Conservation (phyloP, 176 grass and related monocot genomes). For the Rhynchospora breviuscula region DNA sequence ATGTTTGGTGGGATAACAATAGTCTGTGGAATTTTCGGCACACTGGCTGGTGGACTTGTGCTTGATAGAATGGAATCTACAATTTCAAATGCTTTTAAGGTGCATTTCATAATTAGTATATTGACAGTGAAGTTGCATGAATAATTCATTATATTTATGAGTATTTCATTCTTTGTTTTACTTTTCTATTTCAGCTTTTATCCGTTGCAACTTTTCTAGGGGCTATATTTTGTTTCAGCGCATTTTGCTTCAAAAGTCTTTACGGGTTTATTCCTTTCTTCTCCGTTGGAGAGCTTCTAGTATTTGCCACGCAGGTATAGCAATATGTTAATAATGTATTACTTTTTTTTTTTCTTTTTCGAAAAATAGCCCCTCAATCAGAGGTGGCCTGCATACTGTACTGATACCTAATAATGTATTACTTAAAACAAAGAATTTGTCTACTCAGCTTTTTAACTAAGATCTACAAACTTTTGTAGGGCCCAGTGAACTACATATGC, state of each 20-base stretch:
- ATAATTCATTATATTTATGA: neutral
- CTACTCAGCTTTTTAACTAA: neutral
- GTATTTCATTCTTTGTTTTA: slow-evolving; percentile 4
- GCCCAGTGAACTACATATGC: slow-evolving; percentile 94
- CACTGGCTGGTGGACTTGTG: slow-evolving; percentile 73
- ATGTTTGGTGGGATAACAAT: slow-evolving; percentile 99
- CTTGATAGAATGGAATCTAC: slow-evolving; percentile 81
- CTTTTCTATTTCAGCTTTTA: slow-evolving; percentile 57
- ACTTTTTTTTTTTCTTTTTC: neutral
- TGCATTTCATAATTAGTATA: slow-evolving; percentile 15
- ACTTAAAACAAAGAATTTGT: no score
- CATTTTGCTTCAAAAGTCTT: slow-evolving; percentile 98
- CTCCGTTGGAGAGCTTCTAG: slow-evolving; percentile 69
- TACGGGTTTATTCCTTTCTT: slow-evolving; percentile 92
- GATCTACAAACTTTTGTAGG: slow-evolving; percentile 39
- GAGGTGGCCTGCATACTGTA: no score
- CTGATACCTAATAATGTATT: no score
- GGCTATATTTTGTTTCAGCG: slow-evolving; percentile 89
- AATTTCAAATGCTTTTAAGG: slow-evolving; percentile 95
- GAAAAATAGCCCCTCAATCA: neutral
- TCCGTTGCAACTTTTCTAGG: slow-evolving; percentile 82
- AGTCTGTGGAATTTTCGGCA: slow-evolving; percentile 93
- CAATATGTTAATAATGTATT: neutral
- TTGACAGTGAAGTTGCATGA: neutral
- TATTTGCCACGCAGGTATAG: slow-evolving; percentile 95